Evolutionary conservation across 768 basidiomycete species (phyloP).

Genomic region (Boletus tomentosulus): DNA sequence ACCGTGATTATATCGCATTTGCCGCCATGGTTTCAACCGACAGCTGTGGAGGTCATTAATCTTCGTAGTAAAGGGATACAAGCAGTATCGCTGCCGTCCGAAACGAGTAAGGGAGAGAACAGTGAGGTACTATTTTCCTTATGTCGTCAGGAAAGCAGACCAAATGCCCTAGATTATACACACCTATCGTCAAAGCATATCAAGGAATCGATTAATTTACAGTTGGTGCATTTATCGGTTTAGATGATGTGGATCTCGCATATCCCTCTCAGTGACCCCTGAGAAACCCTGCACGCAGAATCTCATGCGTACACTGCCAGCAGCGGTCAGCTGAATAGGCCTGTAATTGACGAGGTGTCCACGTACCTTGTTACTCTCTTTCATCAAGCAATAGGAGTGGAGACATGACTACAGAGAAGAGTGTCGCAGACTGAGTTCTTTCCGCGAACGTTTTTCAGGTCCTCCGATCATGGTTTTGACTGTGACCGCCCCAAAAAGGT

Average conservation of each 20-base stretch:
- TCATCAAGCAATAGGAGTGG: slow-evolving; percentile 59
- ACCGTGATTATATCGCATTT: slow-evolving; percentile 47
- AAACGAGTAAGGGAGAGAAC: slow-evolving; percentile 53
- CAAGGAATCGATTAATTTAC: slow-evolving; percentile 62
- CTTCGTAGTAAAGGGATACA: slow-evolving; percentile 51
- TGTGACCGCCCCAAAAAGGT: slow-evolving; percentile 70
- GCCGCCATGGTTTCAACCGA: slow-evolving; percentile 1
- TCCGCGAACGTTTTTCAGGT: slow-evolving; percentile 59
- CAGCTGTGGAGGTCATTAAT: slow-evolving; percentile 52
- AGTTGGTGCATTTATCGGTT: slow-evolving; percentile 40
- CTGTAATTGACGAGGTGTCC: slow-evolving; percentile 76
- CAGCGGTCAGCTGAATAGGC: slow-evolving; percentile 58
- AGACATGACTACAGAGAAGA: slow-evolving; percentile 76
- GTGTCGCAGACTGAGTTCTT: slow-evolving; percentile 66
- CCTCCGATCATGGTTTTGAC: slow-evolving; percentile 88
- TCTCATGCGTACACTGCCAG: slow-evolving; percentile 48
- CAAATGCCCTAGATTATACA: slow-evolving; percentile 46
- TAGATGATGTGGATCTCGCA: background rate
- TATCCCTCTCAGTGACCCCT: slow-evolving; percentile 57
- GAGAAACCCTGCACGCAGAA: slow-evolving; percentile 61
- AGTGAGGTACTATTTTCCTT: slow-evolving; percentile 38
- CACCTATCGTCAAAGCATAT: slow-evolving; percentile 60
- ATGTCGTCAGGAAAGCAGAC: background rate
- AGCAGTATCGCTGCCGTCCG: slow-evolving; percentile 64
- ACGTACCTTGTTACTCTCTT: background rate